Base-by-base conservation (phyloP, 225 moss, liverwort and hornwort species). In the Neckera pumila region DNA sequence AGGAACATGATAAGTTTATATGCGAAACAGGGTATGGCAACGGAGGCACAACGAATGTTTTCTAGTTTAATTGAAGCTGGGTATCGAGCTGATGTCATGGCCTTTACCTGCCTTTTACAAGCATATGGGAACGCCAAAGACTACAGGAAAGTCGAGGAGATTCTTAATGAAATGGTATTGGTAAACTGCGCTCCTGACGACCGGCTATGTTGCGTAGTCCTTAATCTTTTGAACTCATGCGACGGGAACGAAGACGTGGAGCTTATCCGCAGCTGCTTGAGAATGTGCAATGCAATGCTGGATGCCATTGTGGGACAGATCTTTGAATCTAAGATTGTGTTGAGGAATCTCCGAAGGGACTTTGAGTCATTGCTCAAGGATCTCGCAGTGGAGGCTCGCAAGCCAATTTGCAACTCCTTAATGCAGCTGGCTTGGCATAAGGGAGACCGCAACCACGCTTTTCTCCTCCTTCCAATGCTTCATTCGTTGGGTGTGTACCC, bases 341-440 rank as follows among this genome's bases (percentile, higher is more conserved):
- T 90, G 70, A 76, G 86, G 38, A 84, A 79, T 28, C 73, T 96
- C 19, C 86, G 89, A 82, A 86, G 86, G 60, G 89, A 91, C 40
- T 85, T 95, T 17, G 86, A 76, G 84, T 74, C 57, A 57, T 81
- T 96, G 87, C 86, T 98, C 25, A 88, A 87, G 26, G 92, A 91
- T 28, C 92, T 95, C 33, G 59, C 86, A 60, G 66, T 73, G 89
- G 96, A 93, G 80, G 92, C 96, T 66, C 94, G 91, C 53, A 95
- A 96, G 85, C 96, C 98, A 17, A 96, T 97, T 63, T 96, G 94
- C 91, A 98, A 98, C 84, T 93, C 95, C 31, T 87, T 98, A 49
- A 87, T 97, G 86, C 96, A 98, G 84, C 85, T 98, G 67, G 92
- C 84, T 87, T 98, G 96, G 98, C 92, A 47, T 5, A 87, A 91